Evolutionary conservation across 768 basidiomycete species (phyloP).

Genomic region (Sarcodon sp.): DNA sequence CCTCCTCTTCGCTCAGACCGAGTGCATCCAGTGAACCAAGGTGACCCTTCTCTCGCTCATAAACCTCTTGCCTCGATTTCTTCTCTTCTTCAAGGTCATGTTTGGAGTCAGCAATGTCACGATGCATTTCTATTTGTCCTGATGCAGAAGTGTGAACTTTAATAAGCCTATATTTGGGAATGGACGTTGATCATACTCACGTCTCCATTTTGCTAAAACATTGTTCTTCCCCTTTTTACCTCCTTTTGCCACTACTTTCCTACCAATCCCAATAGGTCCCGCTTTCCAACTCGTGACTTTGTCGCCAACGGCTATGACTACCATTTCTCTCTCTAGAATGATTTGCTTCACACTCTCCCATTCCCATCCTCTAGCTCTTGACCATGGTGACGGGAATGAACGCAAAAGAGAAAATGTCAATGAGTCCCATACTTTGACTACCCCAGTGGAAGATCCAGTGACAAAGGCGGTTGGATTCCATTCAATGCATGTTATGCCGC

Average conservation of each 20-base stretch:
- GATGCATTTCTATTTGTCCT: conserved; percentile 56
- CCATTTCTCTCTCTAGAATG: conserved; percentile 35
- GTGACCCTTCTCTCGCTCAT: conserved; percentile 46
- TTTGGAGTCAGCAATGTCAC: conserved; percentile 49
- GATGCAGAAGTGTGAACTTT: background rate
- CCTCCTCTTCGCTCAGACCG: conserved; percentile 63
- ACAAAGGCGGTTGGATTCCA: conserved; percentile 48
- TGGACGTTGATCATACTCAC: conserved; percentile 14
- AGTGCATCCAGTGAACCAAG: conserved; percentile 40
- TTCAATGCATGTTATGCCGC: conserved; percentile 45
- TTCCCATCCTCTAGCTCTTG: conserved; percentile 14
- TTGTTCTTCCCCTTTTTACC: conserved; percentile 9
- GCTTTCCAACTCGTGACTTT: conserved; percentile 59
- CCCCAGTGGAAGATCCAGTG: conserved; percentile 54
- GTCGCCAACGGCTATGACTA: conserved; percentile 50
- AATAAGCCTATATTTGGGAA: background rate
- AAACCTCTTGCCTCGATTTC: conserved; percentile 18
- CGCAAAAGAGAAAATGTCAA: conserved; percentile 47
- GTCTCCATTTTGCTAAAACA: conserved; percentile 20
- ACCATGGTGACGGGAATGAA: conserved; percentile 32
- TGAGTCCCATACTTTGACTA: conserved; percentile 50
- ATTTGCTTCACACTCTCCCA: conserved; percentile 42
- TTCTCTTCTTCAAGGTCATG: conserved; percentile 39
- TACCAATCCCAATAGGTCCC: conserved; percentile 27
- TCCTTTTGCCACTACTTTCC: conserved; percentile 13